Conservation (phyloP, 2,329 filamentous ascomycete genomes). For the Nemania abortiva region DNA sequence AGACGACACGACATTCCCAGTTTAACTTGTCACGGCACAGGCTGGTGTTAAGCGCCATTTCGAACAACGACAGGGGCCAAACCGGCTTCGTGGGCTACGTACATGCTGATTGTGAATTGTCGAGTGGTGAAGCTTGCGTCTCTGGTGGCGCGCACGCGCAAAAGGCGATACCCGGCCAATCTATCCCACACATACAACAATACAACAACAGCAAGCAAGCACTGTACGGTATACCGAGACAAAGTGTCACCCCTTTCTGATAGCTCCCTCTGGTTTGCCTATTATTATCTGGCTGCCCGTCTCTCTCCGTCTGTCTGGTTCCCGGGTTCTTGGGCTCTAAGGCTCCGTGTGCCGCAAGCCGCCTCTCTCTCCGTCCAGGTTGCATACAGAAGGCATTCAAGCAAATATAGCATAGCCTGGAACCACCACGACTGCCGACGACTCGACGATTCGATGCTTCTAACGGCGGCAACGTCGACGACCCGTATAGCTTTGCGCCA, state of each 20-base stretch:
- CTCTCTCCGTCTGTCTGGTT: neutral
- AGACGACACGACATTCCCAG: conserved; percentile 32
- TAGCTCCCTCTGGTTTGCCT: neutral
- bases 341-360: neutral
- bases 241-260: conserved; percentile 10
- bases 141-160: conserved; percentile 22
- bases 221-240: conserved; percentile 13
- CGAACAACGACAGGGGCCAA: conserved; percentile 17
- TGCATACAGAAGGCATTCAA: too few species aligned
- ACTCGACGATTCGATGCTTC: conserved; percentile 12
- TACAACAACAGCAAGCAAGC: too few species aligned
- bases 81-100: conserved; percentile 9
- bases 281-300: neutral
- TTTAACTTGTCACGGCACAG: conserved; percentile 14
- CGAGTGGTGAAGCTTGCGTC: conserved; percentile 10
- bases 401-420: neutral
- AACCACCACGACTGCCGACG: conserved; percentile 24
- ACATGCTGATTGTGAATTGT: conserved; percentile 9
- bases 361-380: too few species aligned
- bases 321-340: neutral
- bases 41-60: conserved; percentile 6
- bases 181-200: too few species aligned
- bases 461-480: conserved; percentile 2
- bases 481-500: conserved; percentile 22
- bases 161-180: neutral